A percentile compares a stretch with the other conserved stretches of the same genome.
These are phyloP conservation scores for Pigoraptor vietnamica DNA, from an alignment of 78 protist species.

Conservation along the genomic window DNA sequence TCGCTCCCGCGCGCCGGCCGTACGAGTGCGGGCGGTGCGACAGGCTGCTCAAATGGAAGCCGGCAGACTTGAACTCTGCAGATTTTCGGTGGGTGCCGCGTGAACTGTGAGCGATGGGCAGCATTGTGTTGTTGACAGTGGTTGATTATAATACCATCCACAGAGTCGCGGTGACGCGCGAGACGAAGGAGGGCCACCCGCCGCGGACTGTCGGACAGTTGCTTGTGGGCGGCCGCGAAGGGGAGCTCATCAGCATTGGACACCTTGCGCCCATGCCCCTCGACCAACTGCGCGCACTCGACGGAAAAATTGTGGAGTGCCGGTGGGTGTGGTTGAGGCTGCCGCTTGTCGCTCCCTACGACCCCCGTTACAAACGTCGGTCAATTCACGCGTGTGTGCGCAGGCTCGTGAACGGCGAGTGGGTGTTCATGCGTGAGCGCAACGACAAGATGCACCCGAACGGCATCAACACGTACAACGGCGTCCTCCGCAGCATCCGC, in stretches of 20 bases:
- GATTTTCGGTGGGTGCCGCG: not conserved
- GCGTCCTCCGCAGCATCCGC: slow-evolving; percentile 5
- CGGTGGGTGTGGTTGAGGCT: not conserved
- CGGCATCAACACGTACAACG: slow-evolving; percentile 9
- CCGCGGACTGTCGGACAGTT: not conserved
- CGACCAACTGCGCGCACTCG: not conserved
- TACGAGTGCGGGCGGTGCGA: not conserved
- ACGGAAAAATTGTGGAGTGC: slow-evolving; percentile 9
- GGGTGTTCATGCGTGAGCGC: slow-evolving; percentile 23
- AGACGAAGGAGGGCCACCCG: not conserved
- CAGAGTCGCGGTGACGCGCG: not conserved
- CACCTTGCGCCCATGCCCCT: not conserved
- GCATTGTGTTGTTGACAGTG: no score
- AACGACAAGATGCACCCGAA: slow-evolving; percentile 23
- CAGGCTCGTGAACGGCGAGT: not conserved
- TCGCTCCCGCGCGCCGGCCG: not conserved
- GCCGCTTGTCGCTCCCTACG: not conserved
- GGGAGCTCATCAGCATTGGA: not conserved
- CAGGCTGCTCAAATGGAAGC: slow-evolving; percentile 7
- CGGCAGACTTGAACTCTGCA: not conserved
- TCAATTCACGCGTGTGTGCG: not conserved
- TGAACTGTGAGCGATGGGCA: no score
- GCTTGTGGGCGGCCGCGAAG: not conserved
- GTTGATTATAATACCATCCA: not conserved
- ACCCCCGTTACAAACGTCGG: no score